A percentile compares a stretch with the other conserved stretches of the same genome.
Evolutionary conservation across 495 filamentous ascomycete genomes (phyloP).

Genomic region (Cercophora scortea): DNA sequence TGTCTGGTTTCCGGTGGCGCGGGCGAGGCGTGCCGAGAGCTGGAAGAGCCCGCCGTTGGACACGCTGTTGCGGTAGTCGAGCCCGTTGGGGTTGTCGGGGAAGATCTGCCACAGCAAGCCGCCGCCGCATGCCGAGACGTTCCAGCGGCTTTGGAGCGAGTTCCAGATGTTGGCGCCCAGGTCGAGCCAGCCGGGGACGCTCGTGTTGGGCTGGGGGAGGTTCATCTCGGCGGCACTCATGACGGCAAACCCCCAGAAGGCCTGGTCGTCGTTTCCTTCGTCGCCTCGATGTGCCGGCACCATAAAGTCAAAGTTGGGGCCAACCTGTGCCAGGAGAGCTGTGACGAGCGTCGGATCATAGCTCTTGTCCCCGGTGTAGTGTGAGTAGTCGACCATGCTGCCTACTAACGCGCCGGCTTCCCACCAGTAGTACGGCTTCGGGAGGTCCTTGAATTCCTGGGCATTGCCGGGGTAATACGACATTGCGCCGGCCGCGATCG

Average conservation of each 20-base stretch:
- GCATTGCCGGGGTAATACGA: slow-evolving; percentile 59
- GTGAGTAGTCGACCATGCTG: slow-evolving; percentile 74
- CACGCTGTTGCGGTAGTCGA: slow-evolving; percentile 63
- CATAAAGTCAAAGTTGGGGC: slow-evolving; percentile 56
- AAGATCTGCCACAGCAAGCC: slow-evolving; percentile 84
- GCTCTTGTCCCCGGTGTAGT: slow-evolving; percentile 64
- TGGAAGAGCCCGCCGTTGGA: slow-evolving; percentile 65
- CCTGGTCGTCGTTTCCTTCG: slow-evolving; percentile 67
- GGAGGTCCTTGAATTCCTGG: slow-evolving; percentile 54
- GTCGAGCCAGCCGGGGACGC: slow-evolving; percentile 53
- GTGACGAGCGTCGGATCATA: slow-evolving; percentile 65
- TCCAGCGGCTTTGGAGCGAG: slow-evolving; percentile 54
- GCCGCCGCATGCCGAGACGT: slow-evolving; percentile 56
- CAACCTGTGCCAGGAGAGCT: slow-evolving; percentile 57
- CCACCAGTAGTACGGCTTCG: slow-evolving; percentile 76
- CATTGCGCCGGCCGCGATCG: slow-evolving; percentile 46
- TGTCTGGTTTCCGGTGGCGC: slow-evolving; percentile 55
- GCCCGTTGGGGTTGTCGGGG: slow-evolving; percentile 62
- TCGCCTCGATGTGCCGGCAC: slow-evolving; percentile 29
- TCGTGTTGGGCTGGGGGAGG: slow-evolving; percentile 54
- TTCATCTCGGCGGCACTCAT: slow-evolving; percentile 67
- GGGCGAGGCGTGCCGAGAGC: slow-evolving; percentile 57
- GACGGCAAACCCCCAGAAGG: slow-evolving; percentile 71
- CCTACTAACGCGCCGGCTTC: slow-evolving; percentile 67
- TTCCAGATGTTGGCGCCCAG: slow-evolving; percentile 42